phyloP scores from a whole-genome alignment of 1,284 basidiomycete genomes.

The Cryptococcus neoformans region DNA sequence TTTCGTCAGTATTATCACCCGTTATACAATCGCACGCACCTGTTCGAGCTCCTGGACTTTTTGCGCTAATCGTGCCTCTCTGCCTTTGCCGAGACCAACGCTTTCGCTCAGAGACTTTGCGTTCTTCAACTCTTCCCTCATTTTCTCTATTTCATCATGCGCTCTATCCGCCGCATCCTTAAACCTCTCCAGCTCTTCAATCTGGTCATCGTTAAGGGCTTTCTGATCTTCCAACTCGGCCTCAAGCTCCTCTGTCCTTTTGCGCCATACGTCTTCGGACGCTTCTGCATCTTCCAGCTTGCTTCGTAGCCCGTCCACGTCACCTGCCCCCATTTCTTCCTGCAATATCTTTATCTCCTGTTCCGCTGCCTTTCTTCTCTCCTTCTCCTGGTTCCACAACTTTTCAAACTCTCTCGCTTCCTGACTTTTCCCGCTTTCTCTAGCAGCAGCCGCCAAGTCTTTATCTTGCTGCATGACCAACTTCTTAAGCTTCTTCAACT shows the following conservation, averaged over 20 bases:
- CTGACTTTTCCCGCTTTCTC: conserved; percentile 40
- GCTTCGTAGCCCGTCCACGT: conserved; percentile 56
- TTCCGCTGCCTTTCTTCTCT: conserved; percentile 28
- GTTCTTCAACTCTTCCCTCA: conserved; percentile 57
- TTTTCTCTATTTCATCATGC: conserved; percentile 60
- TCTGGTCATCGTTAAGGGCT: conserved; percentile 53
- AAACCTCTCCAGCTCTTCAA: conserved; percentile 54
- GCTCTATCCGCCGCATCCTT: conserved; percentile 54
- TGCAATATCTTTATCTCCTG: conserved; percentile 43
- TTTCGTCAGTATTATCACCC: conserved; percentile 6
- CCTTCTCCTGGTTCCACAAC: conserved; percentile 44
- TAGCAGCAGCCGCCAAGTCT: conserved; percentile 37
- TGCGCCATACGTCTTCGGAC: conserved; percentile 63
- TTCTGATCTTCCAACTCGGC: conserved; percentile 62
- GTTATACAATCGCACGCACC: conserved; percentile 36
- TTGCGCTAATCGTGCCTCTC: conserved; percentile 60
- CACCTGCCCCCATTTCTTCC: conserved; percentile 57
- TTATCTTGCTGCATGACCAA: conserved; percentile 77
- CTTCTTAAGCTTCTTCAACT: conserved; percentile 89
- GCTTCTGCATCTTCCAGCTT: conserved; percentile 59
- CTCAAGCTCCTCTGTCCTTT: conserved; percentile 64
- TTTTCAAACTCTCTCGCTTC: conserved; percentile 30
- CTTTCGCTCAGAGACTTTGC: conserved; percentile 23
- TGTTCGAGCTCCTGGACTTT: conserved; percentile 61
- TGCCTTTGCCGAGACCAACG: conserved; percentile 55